Conservation (phyloP, 2,329 filamentous ascomycete genomes). For the Ophiostoma perfectum region DNA sequence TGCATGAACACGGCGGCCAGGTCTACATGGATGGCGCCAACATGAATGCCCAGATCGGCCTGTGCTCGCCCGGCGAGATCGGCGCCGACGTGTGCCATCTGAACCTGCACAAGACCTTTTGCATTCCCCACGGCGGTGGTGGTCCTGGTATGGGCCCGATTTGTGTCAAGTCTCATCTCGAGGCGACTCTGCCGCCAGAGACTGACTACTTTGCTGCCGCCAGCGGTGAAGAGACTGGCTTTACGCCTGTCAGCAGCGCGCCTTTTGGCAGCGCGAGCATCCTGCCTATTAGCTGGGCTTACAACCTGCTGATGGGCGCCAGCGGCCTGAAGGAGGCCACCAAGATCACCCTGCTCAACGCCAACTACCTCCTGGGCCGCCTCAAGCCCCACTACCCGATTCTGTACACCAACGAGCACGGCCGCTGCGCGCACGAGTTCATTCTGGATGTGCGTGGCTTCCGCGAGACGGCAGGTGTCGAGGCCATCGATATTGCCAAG, state of each 20-base stretch:
- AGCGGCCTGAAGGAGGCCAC: slow-evolving; percentile 82
- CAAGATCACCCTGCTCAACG: slow-evolving; percentile 88
- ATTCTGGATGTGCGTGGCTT: slow-evolving; percentile 86
- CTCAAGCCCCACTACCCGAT: slow-evolving; percentile 83
- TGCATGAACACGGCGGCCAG: slow-evolving; percentile 82
- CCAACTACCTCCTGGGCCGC: slow-evolving; percentile 90
- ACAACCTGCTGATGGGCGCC: slow-evolving; percentile 88
- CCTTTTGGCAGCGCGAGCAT: slow-evolving; percentile 87
- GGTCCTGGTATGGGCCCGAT: slow-evolving; percentile 92
- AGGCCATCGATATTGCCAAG: slow-evolving; percentile 94
- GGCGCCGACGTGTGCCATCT: slow-evolving; percentile 95
- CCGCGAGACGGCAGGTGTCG: slow-evolving; percentile 74
- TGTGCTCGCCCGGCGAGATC: slow-evolving; percentile 91
- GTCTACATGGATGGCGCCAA: slow-evolving; percentile 99
- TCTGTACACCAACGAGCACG: slow-evolving; percentile 85
- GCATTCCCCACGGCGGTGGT: slow-evolving; percentile 92
- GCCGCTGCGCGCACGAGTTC: slow-evolving; percentile 93
- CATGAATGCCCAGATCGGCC: slow-evolving; percentile 95
- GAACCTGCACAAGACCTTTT: slow-evolving; percentile 98
- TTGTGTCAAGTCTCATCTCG: slow-evolving; percentile 77
- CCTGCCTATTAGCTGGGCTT: slow-evolving; percentile 88
- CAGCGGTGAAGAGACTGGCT: slow-evolving; percentile 25
- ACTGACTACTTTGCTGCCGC: slow-evolving; percentile 27
- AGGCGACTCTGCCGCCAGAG: slow-evolving; percentile 60
- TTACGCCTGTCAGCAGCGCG: slow-evolving; percentile 66